phyloP scores from a whole-genome alignment of 208 protist genomes.

The Acanthamoeba triangularis region DNA sequence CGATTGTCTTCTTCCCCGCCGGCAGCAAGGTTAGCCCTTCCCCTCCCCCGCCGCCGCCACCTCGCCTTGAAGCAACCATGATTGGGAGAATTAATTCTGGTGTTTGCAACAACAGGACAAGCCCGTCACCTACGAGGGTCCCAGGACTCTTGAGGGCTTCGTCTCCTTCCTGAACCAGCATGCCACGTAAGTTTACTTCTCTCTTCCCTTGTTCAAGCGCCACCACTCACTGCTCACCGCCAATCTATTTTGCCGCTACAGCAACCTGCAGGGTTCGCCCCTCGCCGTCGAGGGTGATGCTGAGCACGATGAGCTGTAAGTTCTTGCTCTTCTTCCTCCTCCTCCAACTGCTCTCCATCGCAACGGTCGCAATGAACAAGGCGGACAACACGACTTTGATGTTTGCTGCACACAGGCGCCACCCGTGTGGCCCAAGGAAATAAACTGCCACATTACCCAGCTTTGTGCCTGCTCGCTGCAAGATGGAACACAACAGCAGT shows the following conservation, averaged over 20 bases:
- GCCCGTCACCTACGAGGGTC: constrained; percentile 78
- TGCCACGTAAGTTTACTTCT: neutral
- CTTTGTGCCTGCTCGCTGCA: neutral
- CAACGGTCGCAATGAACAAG: no score
- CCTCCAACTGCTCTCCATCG: neutral
- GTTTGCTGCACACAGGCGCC: no score
- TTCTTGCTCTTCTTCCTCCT: neutral
- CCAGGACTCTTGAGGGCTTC: constrained; percentile 78
- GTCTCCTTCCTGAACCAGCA: constrained; percentile 76
- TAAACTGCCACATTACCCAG: neutral
- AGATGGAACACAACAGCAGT: neutral
- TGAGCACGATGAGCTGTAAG: constrained; percentile 77
- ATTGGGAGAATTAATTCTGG: neutral
- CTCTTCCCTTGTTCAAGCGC: neutral
- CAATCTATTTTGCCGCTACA: neutral
- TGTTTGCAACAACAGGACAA: neutral
- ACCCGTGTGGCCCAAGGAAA: neutral
- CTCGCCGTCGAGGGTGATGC: neutral
- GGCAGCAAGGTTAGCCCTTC: neutral
- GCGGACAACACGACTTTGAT: no score
- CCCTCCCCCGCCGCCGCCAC: neutral
- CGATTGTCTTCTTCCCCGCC: constrained; percentile 84
- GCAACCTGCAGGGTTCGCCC: constrained; percentile 26
- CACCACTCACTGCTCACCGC: neutral
- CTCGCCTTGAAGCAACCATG: no score